Conservation (phyloP, 352 stramenopile species). For the Blastocystis sp. region DNA sequence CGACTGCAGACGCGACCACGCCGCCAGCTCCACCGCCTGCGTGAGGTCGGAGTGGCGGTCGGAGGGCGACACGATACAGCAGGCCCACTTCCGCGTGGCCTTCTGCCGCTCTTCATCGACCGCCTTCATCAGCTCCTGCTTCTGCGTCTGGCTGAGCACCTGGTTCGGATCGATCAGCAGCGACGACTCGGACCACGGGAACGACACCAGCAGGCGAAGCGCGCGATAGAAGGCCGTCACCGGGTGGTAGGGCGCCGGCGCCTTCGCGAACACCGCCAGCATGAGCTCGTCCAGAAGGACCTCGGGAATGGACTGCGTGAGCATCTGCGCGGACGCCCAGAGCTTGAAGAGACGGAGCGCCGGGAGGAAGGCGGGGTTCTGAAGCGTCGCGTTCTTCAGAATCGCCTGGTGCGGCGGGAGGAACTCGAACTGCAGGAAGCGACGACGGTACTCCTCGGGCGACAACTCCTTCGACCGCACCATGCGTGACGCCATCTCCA, state of each 20-base stretch:
- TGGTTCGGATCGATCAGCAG: not conserved
- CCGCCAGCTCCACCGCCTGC: not conserved
- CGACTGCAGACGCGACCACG: not conserved
- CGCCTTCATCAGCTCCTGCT: not conserved
- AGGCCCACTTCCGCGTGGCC: not conserved
- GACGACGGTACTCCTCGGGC: not conserved
- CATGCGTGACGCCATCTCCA: not conserved
- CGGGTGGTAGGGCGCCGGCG: not conserved
- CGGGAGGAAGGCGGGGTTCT: slow-evolving; percentile 33
- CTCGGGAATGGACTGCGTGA: not conserved
- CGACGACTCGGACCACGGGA: not conserved
- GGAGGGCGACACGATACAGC: slow-evolving; percentile 2
- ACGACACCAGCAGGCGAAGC: not conserved
- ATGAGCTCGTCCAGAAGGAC: not conserved
- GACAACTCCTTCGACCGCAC: not conserved
- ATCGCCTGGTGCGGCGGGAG: not conserved
- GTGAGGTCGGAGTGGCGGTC: not conserved
- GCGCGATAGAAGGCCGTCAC: not conserved
- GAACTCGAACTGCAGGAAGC: not conserved
- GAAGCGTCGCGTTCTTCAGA: slow-evolving; percentile 3
- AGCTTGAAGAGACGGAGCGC: not conserved
- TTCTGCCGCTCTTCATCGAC: not conserved
- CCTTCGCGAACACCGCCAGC: not conserved
- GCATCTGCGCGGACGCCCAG: not conserved
- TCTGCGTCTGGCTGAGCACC: not conserved